phyloP scores from a whole-genome alignment of 2,329 filamentous ascomycete species.

The Thyridium curvatum region DNA sequence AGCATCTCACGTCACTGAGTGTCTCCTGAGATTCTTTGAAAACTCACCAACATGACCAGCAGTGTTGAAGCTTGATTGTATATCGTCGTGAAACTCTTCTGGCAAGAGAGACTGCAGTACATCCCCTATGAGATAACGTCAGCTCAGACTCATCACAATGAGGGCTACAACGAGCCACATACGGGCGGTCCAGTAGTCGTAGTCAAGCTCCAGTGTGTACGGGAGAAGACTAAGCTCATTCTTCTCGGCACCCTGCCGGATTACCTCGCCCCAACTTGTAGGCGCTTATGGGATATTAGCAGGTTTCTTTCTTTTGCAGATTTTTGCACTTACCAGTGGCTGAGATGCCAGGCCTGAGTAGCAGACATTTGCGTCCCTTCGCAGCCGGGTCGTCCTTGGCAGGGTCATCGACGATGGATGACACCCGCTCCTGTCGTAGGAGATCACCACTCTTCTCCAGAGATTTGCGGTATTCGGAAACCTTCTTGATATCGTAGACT shows the following conservation, averaged over 20 bases:
- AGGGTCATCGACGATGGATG: slow-evolving; percentile 58
- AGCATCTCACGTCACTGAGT: slow-evolving; percentile 5
- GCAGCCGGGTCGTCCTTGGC: slow-evolving; percentile 41
- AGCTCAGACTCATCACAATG: slow-evolving; percentile 2
- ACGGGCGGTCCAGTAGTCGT: slow-evolving; percentile 83
- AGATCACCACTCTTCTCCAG: slow-evolving; percentile 62
- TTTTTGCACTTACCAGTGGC: slow-evolving; percentile 43
- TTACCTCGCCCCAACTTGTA: slow-evolving; percentile 67
- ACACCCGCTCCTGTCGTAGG: slow-evolving; percentile 56
- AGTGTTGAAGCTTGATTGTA: slow-evolving; percentile 79
- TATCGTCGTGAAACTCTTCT: slow-evolving; percentile 70
- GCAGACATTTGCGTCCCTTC: slow-evolving; percentile 54
- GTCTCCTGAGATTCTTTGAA: background rate
- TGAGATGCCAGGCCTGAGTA: slow-evolving; percentile 52
- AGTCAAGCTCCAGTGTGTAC: slow-evolving; percentile 70
- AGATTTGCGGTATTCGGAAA: slow-evolving; percentile 62
- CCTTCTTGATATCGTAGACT: slow-evolving; percentile 67
- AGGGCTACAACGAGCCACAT: slow-evolving; percentile 18
- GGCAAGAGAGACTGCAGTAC: slow-evolving; percentile 79
- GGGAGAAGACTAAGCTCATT: slow-evolving; percentile 67
- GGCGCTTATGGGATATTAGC: slow-evolving; percentile 37
- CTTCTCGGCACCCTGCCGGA: slow-evolving; percentile 62
- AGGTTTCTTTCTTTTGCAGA: too few species aligned
- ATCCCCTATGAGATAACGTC: slow-evolving; percentile 50
- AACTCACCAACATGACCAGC: slow-evolving; percentile 76